Evolutionary conservation across 1,284 basidiomycete genomes (phyloP), one percentile per base, ranked within the genome.

Genomic region (Phaffia rhodozyma): DNA sequence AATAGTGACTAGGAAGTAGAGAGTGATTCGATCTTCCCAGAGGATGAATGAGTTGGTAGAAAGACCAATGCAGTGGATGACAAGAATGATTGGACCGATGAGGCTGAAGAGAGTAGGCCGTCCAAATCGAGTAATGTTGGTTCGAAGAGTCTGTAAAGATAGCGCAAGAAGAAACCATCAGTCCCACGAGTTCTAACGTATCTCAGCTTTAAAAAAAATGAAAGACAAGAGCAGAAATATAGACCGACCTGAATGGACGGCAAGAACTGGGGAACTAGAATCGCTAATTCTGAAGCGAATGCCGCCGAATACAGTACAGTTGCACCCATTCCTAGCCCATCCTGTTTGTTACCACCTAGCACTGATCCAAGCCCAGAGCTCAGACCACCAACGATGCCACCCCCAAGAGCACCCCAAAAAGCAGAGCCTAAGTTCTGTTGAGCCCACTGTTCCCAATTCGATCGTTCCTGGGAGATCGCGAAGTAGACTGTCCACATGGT

Each of bases 11-110:
- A 86, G 78, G 60, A 96, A 80, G 79, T 85, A 92, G 2, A 83
- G 81, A 7, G 88, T 80, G 60, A 91, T 79, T 47, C 82, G 82
- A 73, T 97, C 93, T 80, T 98, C 96, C 88, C 91, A 97, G 73
- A 98, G 84, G 38, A 89, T 89, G 77, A 90, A 96, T 0, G 91
- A 96, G 77, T 97, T 98, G 29, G 90, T 92, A 16, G 86, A 81
- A 74, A 91, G 91, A 2, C 84, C 79, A 5, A 86, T 62, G 2
- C 84, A 75, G 69, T 93, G 89, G 6, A 91, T 75, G 64, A 84
- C 66, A 57, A 88, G 80, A 51, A 81, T 73, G 30, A 86, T 25
- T 76, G 80, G 62, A 74, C 72, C 59, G 77, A 80, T 58, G 70
- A 68, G 66, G 47, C 69, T 67, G 27, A 69, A 66, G 56, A 74